Conservation (phyloP, 2,329 filamentous ascomycete species). For the Aureobasidium melanogenum region DNA sequence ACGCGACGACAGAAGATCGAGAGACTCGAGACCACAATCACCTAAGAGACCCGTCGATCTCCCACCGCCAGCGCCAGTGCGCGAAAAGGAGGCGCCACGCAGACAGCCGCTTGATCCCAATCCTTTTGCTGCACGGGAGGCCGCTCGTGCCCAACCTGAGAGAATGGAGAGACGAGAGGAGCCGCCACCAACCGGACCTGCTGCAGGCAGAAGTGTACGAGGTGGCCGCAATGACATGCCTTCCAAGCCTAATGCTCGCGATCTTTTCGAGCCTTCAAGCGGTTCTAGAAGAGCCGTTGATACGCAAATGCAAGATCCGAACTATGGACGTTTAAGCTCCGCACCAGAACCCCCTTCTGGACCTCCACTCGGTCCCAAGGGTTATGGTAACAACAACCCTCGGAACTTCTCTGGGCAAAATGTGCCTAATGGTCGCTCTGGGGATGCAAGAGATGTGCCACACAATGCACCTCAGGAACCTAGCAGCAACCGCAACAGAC, state of each 20-base stretch:
- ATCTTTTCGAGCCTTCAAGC: slow-evolving; percentile 22
- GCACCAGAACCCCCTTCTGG: slow-evolving; percentile 46
- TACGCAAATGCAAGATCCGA: slow-evolving; percentile 35
- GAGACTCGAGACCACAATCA: slow-evolving; percentile 16
- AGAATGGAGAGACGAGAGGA: slow-evolving; percentile 28
- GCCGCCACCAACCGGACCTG: slow-evolving; percentile 43
- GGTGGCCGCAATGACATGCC: slow-evolving; percentile 1
- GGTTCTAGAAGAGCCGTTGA: slow-evolving; percentile 24
- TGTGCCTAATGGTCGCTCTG: slow-evolving; percentile 11
- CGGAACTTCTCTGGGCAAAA: slow-evolving; percentile 30
- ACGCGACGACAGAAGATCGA: slow-evolving; percentile 19
- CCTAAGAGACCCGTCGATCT: slow-evolving; percentile 26
- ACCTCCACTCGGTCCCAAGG: slow-evolving; percentile 47
- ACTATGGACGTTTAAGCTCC: slow-evolving; percentile 41
- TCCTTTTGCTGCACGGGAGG: slow-evolving; percentile 19
- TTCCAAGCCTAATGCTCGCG: slow-evolving; percentile 29
- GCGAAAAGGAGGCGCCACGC: slow-evolving; percentile 28
- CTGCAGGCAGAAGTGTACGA: slow-evolving; percentile 33
- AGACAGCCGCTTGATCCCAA: slow-evolving; percentile 18
- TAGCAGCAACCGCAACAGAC: slow-evolving; percentile 13
- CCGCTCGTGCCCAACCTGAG: slow-evolving; percentile 15
- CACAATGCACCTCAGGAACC: slow-evolving; percentile 20
- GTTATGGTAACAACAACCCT: slow-evolving; percentile 30
- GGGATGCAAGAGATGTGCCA: slow-evolving; percentile 1
- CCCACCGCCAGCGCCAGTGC: slow-evolving; percentile 23